These are phyloP conservation scores for Fraxinus quadrangulata DNA, from an alignment of 257 asterid species.

Conservation along the genomic window DNA sequence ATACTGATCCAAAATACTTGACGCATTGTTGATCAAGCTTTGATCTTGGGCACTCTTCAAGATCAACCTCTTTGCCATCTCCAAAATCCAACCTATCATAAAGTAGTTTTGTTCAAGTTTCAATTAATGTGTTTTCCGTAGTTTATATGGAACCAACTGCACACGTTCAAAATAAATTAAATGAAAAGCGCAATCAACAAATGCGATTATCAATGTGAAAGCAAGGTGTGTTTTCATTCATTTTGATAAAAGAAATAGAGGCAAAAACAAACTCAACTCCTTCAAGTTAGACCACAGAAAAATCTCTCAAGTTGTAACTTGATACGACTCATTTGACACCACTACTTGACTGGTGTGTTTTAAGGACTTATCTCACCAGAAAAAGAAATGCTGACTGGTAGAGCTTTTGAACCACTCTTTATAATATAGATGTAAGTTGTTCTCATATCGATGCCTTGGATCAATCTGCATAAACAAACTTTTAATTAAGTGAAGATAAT, in stretches of 20 bases:
- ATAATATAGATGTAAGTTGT: slow-evolving; percentile 68
- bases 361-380: slow-evolving; percentile 55
- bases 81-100: slow-evolving; percentile 88
- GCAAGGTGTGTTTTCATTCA: no score
- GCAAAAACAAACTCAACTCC: not conserved
- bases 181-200: no score
- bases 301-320: no score
- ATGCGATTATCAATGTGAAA: no score
- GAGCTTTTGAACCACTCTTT: slow-evolving; percentile 76
- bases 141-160: not conserved
- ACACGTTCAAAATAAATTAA: no score
- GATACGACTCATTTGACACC: no score
- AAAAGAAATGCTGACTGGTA: slow-evolving; percentile 87
- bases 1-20: slow-evolving; percentile 90
- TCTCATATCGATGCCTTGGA: slow-evolving; percentile 94
- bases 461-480: slow-evolving; percentile 54
- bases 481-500: no score
- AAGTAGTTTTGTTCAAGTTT: slow-evolving; percentile 17
- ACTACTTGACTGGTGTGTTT: no score
- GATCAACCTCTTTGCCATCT: slow-evolving; percentile 85
- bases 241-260: no score
- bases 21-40: slow-evolving; percentile 82
- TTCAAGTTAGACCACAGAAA: not conserved
- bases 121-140: slow-evolving; percentile 16
- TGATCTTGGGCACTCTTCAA: slow-evolving; percentile 72